Percentiles rank a stretch among this genome's conserved stretches.
Conservation (phyloP, 163 green algal species). For the Scenedesmus sp. region DNA sequence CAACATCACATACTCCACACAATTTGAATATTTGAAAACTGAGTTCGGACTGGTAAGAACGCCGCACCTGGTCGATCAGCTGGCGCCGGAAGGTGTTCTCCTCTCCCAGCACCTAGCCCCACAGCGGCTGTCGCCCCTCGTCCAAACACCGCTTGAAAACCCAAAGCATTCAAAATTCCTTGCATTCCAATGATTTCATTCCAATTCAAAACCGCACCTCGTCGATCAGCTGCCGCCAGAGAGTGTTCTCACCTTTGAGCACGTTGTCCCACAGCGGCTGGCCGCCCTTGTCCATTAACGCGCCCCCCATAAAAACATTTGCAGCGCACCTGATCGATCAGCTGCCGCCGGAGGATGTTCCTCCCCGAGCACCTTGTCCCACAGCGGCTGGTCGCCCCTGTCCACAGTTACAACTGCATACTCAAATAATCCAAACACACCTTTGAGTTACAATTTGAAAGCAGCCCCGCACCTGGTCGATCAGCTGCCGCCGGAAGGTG, state of each 20-base stretch:
- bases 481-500: conserved; percentile 88
- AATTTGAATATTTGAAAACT: too few relatives aligned
- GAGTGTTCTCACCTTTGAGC: conserved; percentile 87
- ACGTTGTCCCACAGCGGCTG: conserved; percentile 94
- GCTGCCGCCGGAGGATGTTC: conserved; percentile 69
- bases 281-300: conserved; percentile 91
- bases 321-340: too few relatives aligned
- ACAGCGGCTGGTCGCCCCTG: conserved; percentile 82
- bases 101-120: conserved; percentile 93
- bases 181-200: too few relatives aligned
- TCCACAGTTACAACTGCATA: conserved; percentile 74
- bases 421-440: too few relatives aligned
- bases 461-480: conserved; percentile 86
- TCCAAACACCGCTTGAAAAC: too few relatives aligned
- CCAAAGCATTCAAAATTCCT: too few relatives aligned
- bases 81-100: conserved; percentile 89
- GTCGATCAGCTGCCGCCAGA: conserved; percentile 94
- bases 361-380: conserved; percentile 56
- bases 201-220: conserved; percentile 63
- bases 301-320: too few relatives aligned
- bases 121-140: conserved; percentile 70
- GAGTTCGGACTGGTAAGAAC: neutral
- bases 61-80: conserved; percentile 92
- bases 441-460: too few relatives aligned
- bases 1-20: too few relatives aligned